Conservation (phyloP, 345 rosid genomes). For the Salix brachista region DNA sequence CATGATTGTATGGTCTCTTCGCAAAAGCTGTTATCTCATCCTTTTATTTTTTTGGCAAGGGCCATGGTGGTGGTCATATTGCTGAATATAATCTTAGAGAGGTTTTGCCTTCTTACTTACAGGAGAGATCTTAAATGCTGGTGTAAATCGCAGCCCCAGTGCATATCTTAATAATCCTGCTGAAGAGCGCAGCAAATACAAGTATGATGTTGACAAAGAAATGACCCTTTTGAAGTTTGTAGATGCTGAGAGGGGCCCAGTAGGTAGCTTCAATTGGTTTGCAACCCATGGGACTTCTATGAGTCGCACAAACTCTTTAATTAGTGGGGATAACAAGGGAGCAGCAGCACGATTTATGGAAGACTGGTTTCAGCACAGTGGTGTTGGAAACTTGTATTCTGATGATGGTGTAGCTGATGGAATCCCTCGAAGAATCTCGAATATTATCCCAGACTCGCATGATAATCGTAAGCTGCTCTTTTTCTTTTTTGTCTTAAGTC, state of each 20-base stretch:
- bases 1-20: not conserved
- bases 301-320: conserved; percentile 91
- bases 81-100: conserved; percentile 4
- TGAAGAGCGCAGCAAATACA: conserved; percentile 67
- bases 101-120: conserved; percentile 24
- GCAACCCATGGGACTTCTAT: conserved; percentile 99
- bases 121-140: conserved; percentile 92
- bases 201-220: conserved; percentile 80
- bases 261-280: conserved; percentile 98
- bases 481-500: not conserved
- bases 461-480: conserved; percentile 41
- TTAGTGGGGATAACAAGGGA: conserved; percentile 99
- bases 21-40: not conserved
- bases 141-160: conserved; percentile 96
- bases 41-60: not conserved
- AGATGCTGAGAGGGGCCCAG: conserved; percentile 84
- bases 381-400: conserved; percentile 28
- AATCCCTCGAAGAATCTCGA: conserved; percentile 72
- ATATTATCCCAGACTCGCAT: conserved; percentile 41
- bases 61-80: not conserved
- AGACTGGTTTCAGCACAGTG: conserved; percentile 75
- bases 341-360: conserved; percentile 97
- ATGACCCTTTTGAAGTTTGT: conserved; percentile 97
- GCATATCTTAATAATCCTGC: conserved; percentile 88
- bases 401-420: conserved; percentile 38